Evolutionary conservation across 768 basidiomycete species (phyloP).

Genomic region (Scleroderma bovista): DNA sequence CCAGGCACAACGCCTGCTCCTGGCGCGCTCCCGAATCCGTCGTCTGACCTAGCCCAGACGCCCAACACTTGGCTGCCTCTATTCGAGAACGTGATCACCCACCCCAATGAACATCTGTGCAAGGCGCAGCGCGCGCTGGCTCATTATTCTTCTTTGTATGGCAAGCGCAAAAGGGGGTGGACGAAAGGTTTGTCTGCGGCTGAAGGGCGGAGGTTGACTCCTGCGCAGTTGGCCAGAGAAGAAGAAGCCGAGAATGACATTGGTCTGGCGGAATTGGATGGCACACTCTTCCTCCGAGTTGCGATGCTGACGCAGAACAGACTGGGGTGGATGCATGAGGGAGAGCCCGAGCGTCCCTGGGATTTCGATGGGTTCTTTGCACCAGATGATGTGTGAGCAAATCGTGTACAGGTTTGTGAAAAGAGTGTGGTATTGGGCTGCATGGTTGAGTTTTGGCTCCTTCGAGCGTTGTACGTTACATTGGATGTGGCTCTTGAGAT

Average conservation of each 20-base stretch:
- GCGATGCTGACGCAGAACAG: slow-evolving; percentile 23
- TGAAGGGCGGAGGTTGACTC: background rate
- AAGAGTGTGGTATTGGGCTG: too few relatives aligned
- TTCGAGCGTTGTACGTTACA: too few relatives aligned
- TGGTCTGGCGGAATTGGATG: slow-evolving; percentile 16
- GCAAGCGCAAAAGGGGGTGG: slow-evolving; percentile 9
- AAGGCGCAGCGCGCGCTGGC: slow-evolving; percentile 21
- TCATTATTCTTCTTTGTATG: slow-evolving; percentile 19
- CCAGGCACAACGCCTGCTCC: slow-evolving; percentile 3
- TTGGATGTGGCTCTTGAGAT: too few relatives aligned
- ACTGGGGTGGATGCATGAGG: slow-evolving; percentile 34
- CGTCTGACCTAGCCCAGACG: slow-evolving; percentile 13
- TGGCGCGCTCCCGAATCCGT: slow-evolving; percentile 3
- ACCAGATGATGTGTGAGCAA: background rate
- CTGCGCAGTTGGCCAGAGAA: background rate
- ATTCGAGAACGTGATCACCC: slow-evolving; percentile 27
- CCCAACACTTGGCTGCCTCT: slow-evolving; percentile 33
- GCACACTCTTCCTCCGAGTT: slow-evolving; percentile 22
- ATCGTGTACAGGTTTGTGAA: too few relatives aligned
- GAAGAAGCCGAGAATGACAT: slow-evolving; percentile 11
- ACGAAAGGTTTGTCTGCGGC: slow-evolving; percentile 4
- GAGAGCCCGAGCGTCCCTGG: slow-evolving; percentile 21
- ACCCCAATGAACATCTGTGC: slow-evolving; percentile 26
- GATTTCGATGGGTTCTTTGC: slow-evolving; percentile 25
- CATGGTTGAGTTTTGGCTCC: too few relatives aligned